These are phyloP conservation scores for Pythium sukuiense DNA, from an alignment of 352 stramenopile species.

Conservation along the genomic window DNA sequence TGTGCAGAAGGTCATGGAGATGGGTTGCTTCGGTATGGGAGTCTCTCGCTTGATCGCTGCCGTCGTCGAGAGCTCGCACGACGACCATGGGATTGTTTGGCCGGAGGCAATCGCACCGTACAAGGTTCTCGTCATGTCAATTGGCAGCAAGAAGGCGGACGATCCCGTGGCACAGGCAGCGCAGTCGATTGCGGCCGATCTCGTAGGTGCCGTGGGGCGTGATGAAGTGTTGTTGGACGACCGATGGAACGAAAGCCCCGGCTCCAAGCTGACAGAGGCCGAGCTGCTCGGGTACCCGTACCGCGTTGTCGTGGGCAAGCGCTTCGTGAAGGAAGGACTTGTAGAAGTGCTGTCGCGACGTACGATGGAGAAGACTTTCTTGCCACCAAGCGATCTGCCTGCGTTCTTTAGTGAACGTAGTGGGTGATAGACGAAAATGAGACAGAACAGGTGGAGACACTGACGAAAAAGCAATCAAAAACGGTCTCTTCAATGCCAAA, in stretches of 20 bases:
- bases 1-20: slow-evolving; percentile 67
- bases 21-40: slow-evolving; percentile 90
- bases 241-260: slow-evolving; percentile 76
- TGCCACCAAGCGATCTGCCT: slow-evolving; percentile 42
- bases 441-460: too few relatives aligned
- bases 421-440: background rate
- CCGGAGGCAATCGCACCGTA: slow-evolving; percentile 78
- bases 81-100: slow-evolving; percentile 81
- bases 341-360: slow-evolving; percentile 73
- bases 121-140: slow-evolving; percentile 77
- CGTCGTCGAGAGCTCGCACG: slow-evolving; percentile 77
- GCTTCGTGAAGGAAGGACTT: slow-evolving; percentile 69
- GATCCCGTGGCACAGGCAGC: slow-evolving; percentile 50
- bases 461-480: background rate
- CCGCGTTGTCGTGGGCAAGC: slow-evolving; percentile 82
- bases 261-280: slow-evolving; percentile 80
- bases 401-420: slow-evolving; percentile 34
- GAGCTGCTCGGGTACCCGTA: slow-evolving; percentile 88
- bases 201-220: slow-evolving; percentile 34
- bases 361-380: slow-evolving; percentile 64
- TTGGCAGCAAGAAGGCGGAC: slow-evolving; percentile 55
- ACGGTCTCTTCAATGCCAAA: background rate
- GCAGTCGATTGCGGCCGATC: slow-evolving; percentile 46
- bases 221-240: slow-evolving; percentile 85
- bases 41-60: slow-evolving; percentile 80